phyloP scores from a whole-genome alignment of 2,329 filamentous ascomycete species.

The Rhynchosporium agropyri region DNA sequence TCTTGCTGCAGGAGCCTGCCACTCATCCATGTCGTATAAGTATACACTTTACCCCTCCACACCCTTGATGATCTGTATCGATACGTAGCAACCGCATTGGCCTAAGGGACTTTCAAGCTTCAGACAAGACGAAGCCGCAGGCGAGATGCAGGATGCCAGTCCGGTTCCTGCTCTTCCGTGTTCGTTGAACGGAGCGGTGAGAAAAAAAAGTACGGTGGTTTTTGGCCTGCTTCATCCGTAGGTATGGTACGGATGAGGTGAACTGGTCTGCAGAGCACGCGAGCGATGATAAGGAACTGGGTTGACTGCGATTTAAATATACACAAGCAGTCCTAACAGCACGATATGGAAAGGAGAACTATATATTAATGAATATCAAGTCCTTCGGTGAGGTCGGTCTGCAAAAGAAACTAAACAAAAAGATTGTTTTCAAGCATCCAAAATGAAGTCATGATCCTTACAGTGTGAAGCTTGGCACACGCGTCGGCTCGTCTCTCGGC shows the following conservation, averaged over 20 bases:
- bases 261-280: no score
- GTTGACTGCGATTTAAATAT: no score
- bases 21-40: neutral
- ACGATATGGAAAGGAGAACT: no score
- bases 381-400: no score
- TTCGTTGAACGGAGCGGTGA: neutral
- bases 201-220: neutral
- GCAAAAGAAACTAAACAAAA: no score
- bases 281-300: no score
- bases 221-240: neutral
- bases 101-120: slow-evolving; percentile 17
- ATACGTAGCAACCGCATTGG: slow-evolving; percentile 17
- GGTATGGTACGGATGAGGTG: no score
- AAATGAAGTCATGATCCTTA: no score
- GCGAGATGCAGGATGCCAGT: neutral
- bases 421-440: no score
- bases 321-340: no score
- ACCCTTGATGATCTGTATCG: slow-evolving; percentile 16
- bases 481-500: slow-evolving; percentile 3
- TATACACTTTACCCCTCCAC: neutral
- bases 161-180: slow-evolving; percentile 12
- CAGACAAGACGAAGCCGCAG: slow-evolving; percentile 3
- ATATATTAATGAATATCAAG: no score
- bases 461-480: slow-evolving; percentile 2
- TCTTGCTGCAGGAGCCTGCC: slow-evolving; percentile 17